Conservation (phyloP, 2,329 filamentous ascomycete genomes). For the Trichoderma breve region DNA sequence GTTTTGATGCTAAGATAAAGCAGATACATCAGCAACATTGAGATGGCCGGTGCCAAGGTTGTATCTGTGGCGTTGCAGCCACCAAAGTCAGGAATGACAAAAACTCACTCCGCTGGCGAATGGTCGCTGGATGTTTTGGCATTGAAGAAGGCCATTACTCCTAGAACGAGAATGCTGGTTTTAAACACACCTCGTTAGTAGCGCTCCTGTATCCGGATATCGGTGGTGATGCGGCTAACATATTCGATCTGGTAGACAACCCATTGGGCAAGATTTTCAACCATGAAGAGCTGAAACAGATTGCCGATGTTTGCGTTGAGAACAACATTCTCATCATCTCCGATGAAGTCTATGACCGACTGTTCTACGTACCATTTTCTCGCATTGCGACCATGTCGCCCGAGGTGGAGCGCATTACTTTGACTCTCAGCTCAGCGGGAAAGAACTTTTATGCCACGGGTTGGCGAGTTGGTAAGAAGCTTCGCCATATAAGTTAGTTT, state of each 20-base stretch:
- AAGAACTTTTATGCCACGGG: constrained; percentile 12
- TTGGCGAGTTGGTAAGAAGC: constrained; percentile 1
- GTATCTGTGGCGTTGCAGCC: constrained; percentile 4
- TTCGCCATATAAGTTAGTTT: no score
- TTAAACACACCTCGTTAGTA: constrained; percentile 4
- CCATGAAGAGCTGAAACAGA: background rate
- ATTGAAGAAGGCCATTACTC: background rate
- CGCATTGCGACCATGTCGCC: constrained; percentile 4
- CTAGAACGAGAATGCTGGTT: background rate
- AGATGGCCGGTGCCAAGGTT: constrained; percentile 4
- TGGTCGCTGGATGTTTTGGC: background rate
- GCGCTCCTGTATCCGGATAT: no score
- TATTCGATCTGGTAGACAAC: background rate
- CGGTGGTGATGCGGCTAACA: background rate
- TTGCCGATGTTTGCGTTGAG: constrained; percentile 6
- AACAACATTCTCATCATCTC: constrained; percentile 9
- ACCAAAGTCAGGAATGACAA: constrained; percentile 12
- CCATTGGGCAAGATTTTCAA: constrained; percentile 1
- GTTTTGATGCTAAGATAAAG: background rate
- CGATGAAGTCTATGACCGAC: background rate
- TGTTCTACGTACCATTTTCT: constrained; percentile 1
- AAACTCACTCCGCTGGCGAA: background rate
- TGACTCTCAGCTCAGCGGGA: background rate
- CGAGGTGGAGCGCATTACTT: background rate
- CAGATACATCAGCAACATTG: constrained; percentile 10